Evolutionary conservation across 1,284 basidiomycete genomes (phyloP).

Genomic region (Boletellus deceptivus): DNA sequence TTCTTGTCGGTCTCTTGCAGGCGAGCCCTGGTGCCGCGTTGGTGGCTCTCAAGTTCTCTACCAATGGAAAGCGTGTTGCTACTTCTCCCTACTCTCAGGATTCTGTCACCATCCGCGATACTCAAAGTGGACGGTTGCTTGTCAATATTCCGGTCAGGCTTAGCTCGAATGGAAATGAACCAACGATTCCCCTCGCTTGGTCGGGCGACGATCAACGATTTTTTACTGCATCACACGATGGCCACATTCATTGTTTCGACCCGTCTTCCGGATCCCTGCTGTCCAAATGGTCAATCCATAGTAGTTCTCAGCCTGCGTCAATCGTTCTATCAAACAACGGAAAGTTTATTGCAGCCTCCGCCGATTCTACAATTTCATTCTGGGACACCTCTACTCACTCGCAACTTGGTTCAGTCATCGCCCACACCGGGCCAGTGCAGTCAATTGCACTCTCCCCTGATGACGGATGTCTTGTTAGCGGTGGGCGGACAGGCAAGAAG

Average conservation of each 20-base stretch:
- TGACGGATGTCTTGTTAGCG: constrained; percentile 5
- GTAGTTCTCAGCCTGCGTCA: background rate
- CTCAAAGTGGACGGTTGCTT: background rate
- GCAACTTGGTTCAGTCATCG: constrained; percentile 6
- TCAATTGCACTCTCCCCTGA: constrained; percentile 10
- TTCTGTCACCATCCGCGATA: constrained; percentile 5
- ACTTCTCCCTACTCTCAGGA: constrained; percentile 4
- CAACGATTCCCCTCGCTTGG: constrained; percentile 12
- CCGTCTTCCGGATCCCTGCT: constrained; percentile 2
- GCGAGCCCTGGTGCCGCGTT: constrained; percentile 3
- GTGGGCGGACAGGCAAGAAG: constrained; percentile 5
- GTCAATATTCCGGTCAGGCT: constrained; percentile 5
- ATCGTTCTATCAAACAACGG: constrained; percentile 8
- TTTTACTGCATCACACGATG: constrained; percentile 7
- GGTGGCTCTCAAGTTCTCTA: constrained; percentile 7
- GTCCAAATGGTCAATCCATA: constrained; percentile 11
- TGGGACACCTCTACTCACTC: constrained; percentile 9
- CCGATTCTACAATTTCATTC: constrained; percentile 9
- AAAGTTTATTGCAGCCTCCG: constrained; percentile 12
- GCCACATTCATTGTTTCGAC: constrained; percentile 8
- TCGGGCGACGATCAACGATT: constrained; percentile 9
- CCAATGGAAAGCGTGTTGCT: constrained; percentile 7
- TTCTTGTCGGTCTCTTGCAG: constrained; percentile 5
- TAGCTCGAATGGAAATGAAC: constrained; percentile 8
- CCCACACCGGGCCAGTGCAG: constrained; percentile 11